Conservation (phyloP, 805 yeast genomes). For the Monosporozyma siamensis region DNA sequence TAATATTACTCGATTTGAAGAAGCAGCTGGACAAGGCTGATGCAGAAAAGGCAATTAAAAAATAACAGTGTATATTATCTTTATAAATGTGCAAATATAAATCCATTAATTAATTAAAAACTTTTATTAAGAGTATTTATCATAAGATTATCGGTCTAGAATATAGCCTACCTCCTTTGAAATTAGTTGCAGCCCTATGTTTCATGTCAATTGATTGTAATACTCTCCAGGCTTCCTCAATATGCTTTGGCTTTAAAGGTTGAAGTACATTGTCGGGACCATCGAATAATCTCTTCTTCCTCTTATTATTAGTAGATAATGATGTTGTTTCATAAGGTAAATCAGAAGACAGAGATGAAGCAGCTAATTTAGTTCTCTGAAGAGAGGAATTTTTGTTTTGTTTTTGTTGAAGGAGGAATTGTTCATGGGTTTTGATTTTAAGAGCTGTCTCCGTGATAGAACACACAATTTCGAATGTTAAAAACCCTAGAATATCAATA, state of each 20-base stretch:
- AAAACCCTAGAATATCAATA: conserved; percentile 86
- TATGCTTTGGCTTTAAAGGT: conserved; percentile 72
- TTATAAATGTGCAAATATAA: too few relatives aligned
- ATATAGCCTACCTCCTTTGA: conserved; percentile 41
- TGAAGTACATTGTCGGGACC: conserved; percentile 78
- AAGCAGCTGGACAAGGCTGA: conserved; percentile 80
- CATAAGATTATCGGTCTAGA: conserved; percentile 31
- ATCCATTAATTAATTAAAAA: too few relatives aligned
- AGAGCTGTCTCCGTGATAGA: conserved; percentile 88
- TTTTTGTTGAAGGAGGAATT: conserved; percentile 34
- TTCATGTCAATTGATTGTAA: conserved; percentile 51
- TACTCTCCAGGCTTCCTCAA: conserved; percentile 82
- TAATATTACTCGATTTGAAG: conserved; percentile 70
- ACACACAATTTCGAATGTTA: conserved; percentile 95
- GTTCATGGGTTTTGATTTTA: conserved; percentile 63
- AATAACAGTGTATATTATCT: conserved; percentile 8
- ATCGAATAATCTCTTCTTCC: conserved; percentile 60
- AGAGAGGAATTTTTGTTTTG: conserved; percentile 28
- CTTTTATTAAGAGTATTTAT: background rate
- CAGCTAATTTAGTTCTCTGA: background rate
- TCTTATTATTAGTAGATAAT: conserved; percentile 24
- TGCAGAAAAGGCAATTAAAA: conserved; percentile 56
- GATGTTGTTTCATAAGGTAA: conserved; percentile 33
- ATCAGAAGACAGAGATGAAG: conserved; percentile 26
- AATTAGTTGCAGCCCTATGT: conserved; percentile 58